Percentiles rank a stretch among this genome's conserved stretches.
These are phyloP conservation scores for Coniochaeta sp. DNA, from an alignment of 2,329 filamentous ascomycete species.

Conservation along the genomic window DNA sequence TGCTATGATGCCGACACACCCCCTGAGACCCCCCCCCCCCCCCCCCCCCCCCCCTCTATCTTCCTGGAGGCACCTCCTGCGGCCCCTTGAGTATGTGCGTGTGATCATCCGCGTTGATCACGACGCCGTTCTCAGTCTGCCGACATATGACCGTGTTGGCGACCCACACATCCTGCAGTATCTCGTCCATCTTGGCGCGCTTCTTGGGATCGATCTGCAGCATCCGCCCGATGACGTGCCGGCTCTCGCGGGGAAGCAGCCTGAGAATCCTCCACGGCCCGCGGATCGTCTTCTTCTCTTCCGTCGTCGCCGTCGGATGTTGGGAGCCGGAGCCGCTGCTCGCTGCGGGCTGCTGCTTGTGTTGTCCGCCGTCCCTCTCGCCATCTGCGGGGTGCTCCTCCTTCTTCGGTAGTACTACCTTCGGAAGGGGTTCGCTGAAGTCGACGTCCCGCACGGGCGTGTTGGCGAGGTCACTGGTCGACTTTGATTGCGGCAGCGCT, in stretches of 20 bases:
- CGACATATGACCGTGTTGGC: constrained; percentile 74
- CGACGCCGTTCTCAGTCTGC: constrained; percentile 62
- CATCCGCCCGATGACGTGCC: constrained; percentile 88
- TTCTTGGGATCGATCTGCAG: constrained; percentile 79
- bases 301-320: constrained; percentile 17
- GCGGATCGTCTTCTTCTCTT: constrained; percentile 73
- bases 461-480: constrained; percentile 34
- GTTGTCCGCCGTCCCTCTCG: background rate
- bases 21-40: no score
- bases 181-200: constrained; percentile 77
- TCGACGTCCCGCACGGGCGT: constrained; percentile 18
- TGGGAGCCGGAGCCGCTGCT: background rate
- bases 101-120: constrained; percentile 70
- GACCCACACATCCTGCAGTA: constrained; percentile 88
- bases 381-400: background rate
- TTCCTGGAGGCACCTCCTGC: constrained; percentile 7
- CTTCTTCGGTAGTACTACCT: constrained; percentile 1
- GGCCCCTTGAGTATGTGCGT: constrained; percentile 74
- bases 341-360: constrained; percentile 3
- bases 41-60: background rate
- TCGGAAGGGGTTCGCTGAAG: constrained; percentile 3
- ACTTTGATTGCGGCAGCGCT: constrained; percentile 36
- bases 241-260: constrained; percentile 78
- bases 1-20: no score
- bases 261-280: constrained; percentile 88